These are phyloP conservation scores for Teunomyces tritomae DNA, from an alignment of 805 yeast genomes.

Conservation along the genomic window DNA sequence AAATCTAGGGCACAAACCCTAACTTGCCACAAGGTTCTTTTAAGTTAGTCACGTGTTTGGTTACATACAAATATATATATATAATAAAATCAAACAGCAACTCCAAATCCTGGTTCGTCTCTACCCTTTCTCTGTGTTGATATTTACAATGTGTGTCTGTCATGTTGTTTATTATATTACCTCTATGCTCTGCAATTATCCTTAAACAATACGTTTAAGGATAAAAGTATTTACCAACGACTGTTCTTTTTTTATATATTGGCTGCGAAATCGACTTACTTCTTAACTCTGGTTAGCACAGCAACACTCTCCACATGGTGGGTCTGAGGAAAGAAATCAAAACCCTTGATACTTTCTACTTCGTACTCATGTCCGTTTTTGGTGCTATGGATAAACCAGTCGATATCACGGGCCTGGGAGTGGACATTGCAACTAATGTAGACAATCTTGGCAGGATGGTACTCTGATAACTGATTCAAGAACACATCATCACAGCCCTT, in stretches of 20 bases:
- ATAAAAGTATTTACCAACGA: too few species aligned
- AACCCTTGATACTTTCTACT: conserved; percentile 85
- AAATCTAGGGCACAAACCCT: conserved; percentile 7
- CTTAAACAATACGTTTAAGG: too few species aligned
- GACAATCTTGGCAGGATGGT: conserved; percentile 82
- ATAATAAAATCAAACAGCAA: background rate
- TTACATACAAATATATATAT: too few species aligned
- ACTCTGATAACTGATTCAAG: conserved; percentile 78
- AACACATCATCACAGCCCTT: conserved; percentile 93
- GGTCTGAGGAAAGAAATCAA: conserved; percentile 95
- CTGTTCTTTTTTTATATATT: background rate
- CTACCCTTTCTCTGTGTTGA: background rate
- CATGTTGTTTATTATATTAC: background rate
- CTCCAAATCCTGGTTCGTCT: too few species aligned
- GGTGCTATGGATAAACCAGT: conserved; percentile 71
- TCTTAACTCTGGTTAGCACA: conserved; percentile 40
- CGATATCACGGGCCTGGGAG: conserved; percentile 93
- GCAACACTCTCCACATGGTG: conserved; percentile 91
- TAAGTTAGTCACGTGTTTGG: background rate
- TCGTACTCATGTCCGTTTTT: conserved; percentile 59
- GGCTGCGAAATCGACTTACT: background rate
- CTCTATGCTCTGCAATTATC: too few species aligned
- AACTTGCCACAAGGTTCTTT: background rate
- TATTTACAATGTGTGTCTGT: background rate
- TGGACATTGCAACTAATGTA: conserved; percentile 97